phyloP scores from a whole-genome alignment of 1,284 basidiomycete genomes.

The Neolentinus lepideus region DNA sequence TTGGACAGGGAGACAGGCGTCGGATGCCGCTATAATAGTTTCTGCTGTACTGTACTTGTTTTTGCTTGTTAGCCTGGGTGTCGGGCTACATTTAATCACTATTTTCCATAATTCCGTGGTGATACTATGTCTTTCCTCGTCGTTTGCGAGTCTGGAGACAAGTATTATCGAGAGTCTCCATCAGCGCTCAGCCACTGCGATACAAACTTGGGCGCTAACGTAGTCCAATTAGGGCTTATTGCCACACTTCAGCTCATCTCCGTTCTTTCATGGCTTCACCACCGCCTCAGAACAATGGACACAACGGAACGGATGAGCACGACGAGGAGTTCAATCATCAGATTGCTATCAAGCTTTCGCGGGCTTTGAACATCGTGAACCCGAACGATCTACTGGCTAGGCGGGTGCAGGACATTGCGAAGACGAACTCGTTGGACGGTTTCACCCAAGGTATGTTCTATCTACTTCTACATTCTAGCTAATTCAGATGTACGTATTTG shows the following conservation, averaged over 20 bases:
- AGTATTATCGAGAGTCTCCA: too few species aligned
- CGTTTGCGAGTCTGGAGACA: too few species aligned
- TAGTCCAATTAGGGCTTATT: not conserved
- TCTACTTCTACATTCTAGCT: not conserved
- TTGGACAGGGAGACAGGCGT: not conserved
- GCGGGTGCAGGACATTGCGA: slow-evolving; percentile 76
- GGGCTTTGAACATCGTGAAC: slow-evolving; percentile 72
- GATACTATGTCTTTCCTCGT: not conserved
- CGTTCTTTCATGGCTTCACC: not conserved
- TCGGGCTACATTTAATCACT: too few species aligned
- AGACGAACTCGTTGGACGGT: slow-evolving; percentile 53
- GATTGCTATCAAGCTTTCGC: slow-evolving; percentile 74
- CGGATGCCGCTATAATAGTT: not conserved
- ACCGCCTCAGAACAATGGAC: not conserved
- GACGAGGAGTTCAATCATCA: slow-evolving; percentile 63
- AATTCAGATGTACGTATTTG: slow-evolving; percentile 11
- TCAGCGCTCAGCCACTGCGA: not conserved
- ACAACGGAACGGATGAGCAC: not conserved
- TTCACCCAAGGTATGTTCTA: slow-evolving; percentile 48
- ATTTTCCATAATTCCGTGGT: too few species aligned
- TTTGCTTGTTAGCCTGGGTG: too few species aligned
- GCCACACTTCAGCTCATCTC: not conserved
- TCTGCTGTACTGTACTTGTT: not conserved
- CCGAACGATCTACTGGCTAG: slow-evolving; percentile 79
- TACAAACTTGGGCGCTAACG: not conserved